Evolutionary conservation across 1,284 basidiomycete species (phyloP).

Genomic region (Ceratobasidium sp.): DNA sequence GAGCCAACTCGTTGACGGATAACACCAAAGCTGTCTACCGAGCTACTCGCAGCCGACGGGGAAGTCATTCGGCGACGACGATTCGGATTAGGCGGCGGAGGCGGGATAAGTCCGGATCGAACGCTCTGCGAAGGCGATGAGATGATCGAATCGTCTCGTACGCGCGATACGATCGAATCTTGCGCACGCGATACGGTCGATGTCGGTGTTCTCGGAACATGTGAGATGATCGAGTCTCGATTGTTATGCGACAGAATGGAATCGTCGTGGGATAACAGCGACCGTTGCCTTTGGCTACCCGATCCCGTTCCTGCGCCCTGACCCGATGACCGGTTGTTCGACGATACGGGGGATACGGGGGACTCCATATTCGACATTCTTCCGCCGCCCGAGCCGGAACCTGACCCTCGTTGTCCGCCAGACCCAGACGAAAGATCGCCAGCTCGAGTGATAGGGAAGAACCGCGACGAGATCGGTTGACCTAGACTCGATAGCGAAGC

Average conservation of each 20-base stretch:
- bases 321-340: slow-evolving; percentile 28
- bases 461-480: slow-evolving; percentile 73
- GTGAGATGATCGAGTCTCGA: slow-evolving; percentile 68
- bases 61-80: slow-evolving; percentile 62
- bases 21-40: slow-evolving; percentile 48
- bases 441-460: slow-evolving; percentile 74
- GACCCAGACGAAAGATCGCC: slow-evolving; percentile 55
- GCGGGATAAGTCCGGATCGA: slow-evolving; percentile 67
- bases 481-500: slow-evolving; percentile 81
- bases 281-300: slow-evolving; percentile 18
- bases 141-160: slow-evolving; percentile 50
- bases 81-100: slow-evolving; percentile 73
- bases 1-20: slow-evolving; percentile 61
- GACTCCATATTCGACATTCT: slow-evolving; percentile 12
- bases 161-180: slow-evolving; percentile 53
- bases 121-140: slow-evolving; percentile 57
- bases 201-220: slow-evolving; percentile 48
- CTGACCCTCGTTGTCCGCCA: slow-evolving; percentile 45
- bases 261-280: slow-evolving; percentile 33
- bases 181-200: slow-evolving; percentile 30
- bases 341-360: slow-evolving; percentile 15
- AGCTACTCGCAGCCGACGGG: slow-evolving; percentile 46
- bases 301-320: neutral
- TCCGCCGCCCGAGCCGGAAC: slow-evolving; percentile 47
- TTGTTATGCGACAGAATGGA: slow-evolving; percentile 62